phyloP scores from a whole-genome alignment of 768 basidiomycete species.

The Amanita pseudoporphyria region DNA sequence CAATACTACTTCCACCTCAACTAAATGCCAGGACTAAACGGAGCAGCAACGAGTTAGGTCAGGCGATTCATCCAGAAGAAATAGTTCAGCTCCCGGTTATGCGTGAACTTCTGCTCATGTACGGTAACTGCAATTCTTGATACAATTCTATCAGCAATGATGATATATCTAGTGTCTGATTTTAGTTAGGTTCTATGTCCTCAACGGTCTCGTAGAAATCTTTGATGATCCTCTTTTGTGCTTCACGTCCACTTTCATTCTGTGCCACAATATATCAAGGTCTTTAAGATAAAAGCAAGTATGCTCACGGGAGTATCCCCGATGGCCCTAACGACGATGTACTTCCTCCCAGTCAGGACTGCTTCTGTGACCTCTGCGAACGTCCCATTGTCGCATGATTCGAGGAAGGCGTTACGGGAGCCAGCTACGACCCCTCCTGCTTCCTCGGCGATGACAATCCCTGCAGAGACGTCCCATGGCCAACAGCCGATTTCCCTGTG shows the following conservation, averaged over 20 bases:
- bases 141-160: neutral
- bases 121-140: neutral
- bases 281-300: neutral
- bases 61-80: no score
- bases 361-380: conserved; percentile 62
- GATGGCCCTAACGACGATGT: conserved; percentile 67
- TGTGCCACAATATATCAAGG: conserved; percentile 12
- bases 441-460: conserved; percentile 84
- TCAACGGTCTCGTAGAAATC: conserved; percentile 83
- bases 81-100: no score
- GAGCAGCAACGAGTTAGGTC: no score
- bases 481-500: conserved; percentile 72
- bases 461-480: conserved; percentile 91
- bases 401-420: conserved; percentile 38
- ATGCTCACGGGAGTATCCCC: conserved; percentile 41
- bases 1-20: no score
- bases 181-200: conserved; percentile 51
- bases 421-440: conserved; percentile 79
- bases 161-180: neutral
- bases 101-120: no score
- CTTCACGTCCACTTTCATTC: conserved; percentile 56
- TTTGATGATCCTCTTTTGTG: conserved; percentile 70
- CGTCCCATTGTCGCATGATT: conserved; percentile 22
- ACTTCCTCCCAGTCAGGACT: conserved; percentile 70
- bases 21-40: no score